Evolutionary conservation across 139 green algal species (phyloP), one percentile per base, ranked within the genome.

Genomic region (Eudorina sp.): DNA sequence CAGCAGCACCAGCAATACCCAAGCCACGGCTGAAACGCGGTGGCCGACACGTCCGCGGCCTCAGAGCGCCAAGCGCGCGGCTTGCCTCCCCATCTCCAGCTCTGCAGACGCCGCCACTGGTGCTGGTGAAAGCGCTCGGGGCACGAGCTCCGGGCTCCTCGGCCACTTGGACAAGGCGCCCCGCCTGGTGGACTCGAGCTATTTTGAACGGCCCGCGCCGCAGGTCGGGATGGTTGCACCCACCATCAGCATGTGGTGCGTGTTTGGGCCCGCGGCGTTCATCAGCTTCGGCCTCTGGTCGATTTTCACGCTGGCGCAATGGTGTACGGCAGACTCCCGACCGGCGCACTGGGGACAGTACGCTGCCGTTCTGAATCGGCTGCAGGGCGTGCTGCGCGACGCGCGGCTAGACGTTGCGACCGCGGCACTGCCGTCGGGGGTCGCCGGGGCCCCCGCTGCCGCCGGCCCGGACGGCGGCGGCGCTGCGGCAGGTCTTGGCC

Each of bases 311-410:
- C 31, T 96, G 83, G 84, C 96, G 76, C 51, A 95, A 41, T 82
- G 95, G 77, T 90, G 81, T n/a, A 25, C 80, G 87, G 91, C 91
- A 55, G 94, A 96, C 81, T 86, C 89, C 27, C 76, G 94, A 25
- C 94, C 94, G n/a, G 94, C 96, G 91, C 92, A 96, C 62, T 96
- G 94, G 94, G 94, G 94, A 36, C 84, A 82, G 21, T 96, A 96
- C 80, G 89, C 91, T 2, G 46, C 88, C 4, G 90, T 94, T 19
- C 89, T 96, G 58, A 96, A 96, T 85, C 72, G 89, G 46, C 89
- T 96, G 76, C 94, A 96, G 90, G 94, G 92, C 36, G 38, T 89
- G 23, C 41, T 93, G 73, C 41, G 74, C 4, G 82, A 87, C 9
- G 45, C 91, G 34, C 34, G 27, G 11, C 72, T 90, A 6, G 84